Conservation (phyloP, 345 rosid species). For the Melaleuca alternifolia region DNA sequence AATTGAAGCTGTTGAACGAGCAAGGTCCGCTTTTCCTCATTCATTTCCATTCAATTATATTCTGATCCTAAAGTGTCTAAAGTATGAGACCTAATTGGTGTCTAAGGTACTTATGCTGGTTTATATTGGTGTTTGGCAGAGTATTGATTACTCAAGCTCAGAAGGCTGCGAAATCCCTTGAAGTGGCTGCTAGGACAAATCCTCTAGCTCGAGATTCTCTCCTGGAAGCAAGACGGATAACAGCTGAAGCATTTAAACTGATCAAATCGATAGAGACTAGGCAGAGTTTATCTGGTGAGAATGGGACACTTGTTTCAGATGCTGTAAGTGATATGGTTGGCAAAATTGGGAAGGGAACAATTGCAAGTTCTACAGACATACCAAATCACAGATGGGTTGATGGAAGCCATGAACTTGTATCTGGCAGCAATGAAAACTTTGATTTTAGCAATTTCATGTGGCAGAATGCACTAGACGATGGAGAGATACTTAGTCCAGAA, state of each 20-base stretch:
- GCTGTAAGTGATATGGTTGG: not conserved
- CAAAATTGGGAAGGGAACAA: not conserved
- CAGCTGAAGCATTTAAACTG: constrained; percentile 74
- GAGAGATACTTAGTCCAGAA: not conserved
- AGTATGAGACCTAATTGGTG: not conserved
- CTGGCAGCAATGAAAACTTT: not conserved
- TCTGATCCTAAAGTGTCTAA: not conserved
- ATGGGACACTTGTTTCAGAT: not conserved
- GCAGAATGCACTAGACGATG: not conserved
- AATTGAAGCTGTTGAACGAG: constrained; percentile 58
- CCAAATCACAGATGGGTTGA: not conserved
- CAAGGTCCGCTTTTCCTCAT: constrained; percentile 44
- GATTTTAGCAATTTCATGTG: not conserved
- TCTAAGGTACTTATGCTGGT: not conserved
- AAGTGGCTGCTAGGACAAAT: constrained; percentile 60
- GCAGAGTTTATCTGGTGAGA: constrained; percentile 7
- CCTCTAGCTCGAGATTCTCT: constrained; percentile 72
- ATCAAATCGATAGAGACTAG: constrained; percentile 46
- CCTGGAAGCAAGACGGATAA: constrained; percentile 65
- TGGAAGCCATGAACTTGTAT: not conserved
- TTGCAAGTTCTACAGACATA: not conserved
- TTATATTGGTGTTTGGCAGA: constrained; percentile 24
- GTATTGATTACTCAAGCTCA: constrained; percentile 73
- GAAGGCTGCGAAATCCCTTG: constrained; percentile 79
- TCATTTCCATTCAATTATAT: not conserved